Conservation (phyloP, 116 monocot genomes). For the Iris pallida region DNA sequence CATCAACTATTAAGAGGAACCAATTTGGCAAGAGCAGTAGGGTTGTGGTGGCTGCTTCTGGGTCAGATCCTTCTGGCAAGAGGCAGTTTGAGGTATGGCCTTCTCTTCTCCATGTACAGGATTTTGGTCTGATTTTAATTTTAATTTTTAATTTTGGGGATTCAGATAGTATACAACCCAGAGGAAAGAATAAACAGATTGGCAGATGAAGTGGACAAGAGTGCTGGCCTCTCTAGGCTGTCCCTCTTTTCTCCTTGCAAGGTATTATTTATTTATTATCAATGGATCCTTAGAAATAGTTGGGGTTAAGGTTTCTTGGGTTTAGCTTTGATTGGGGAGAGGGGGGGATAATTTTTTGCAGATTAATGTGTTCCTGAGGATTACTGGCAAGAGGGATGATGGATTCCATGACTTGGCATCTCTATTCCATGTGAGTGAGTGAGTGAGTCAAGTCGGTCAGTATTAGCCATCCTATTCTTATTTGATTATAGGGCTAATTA, state of each 20-base stretch:
- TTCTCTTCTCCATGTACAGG: background rate
- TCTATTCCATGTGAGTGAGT: constrained; percentile 92
- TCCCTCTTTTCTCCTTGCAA: constrained; percentile 94
- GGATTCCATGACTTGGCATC: constrained; percentile 98
- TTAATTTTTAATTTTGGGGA: background rate
- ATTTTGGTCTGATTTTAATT: background rate
- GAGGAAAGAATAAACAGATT: constrained; percentile 66
- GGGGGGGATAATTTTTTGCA: constrained; percentile 20
- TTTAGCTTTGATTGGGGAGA: background rate
- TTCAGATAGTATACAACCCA: constrained; percentile 70
- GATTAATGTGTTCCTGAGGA: constrained; percentile 95
- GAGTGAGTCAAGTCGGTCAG: constrained; percentile 17
- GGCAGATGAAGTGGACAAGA: constrained; percentile 77
- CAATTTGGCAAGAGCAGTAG: constrained; percentile 4
- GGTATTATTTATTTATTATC: constrained; percentile 27
- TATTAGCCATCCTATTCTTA: background rate
- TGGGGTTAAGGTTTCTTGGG: background rate
- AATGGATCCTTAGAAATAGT: background rate
- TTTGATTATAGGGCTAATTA: no score
- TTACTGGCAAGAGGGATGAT: constrained; percentile 87
- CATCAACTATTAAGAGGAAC: background rate
- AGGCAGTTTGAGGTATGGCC: constrained; percentile 58
- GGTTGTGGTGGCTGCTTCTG: constrained; percentile 38
- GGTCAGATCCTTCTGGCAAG: constrained; percentile 27
- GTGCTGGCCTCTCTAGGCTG: constrained; percentile 59